A percentile compares a stretch with the other conserved stretches of the same genome.
Evolutionary conservation across 1,139 yeast genomes (phyloP).

Genomic region (Diutina neorugosa): DNA sequence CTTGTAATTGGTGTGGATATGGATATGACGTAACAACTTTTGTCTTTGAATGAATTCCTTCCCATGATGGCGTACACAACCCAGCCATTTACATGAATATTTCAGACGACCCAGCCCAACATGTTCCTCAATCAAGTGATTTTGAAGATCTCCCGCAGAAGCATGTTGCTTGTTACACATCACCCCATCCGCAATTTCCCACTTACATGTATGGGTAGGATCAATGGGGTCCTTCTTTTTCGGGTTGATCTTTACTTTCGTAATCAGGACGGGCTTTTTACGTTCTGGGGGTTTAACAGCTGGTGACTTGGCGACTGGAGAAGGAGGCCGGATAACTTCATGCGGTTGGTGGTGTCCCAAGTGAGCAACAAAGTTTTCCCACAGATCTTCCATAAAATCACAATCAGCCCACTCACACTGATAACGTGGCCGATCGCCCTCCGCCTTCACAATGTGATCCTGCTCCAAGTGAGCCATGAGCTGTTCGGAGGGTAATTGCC

Average conservation of each 20-base stretch:
- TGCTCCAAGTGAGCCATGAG: not conserved
- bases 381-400: slow-evolving; percentile 38
- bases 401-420: slow-evolving; percentile 73
- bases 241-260: slow-evolving; percentile 5
- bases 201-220: slow-evolving; percentile 27
- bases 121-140: slow-evolving; percentile 57
- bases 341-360: slow-evolving; percentile 39
- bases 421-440: slow-evolving; percentile 10
- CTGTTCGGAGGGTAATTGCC: not conserved
- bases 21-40: slow-evolving; percentile 74
- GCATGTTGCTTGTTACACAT: slow-evolving; percentile 40
- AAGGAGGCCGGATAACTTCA: not conserved
- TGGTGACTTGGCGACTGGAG: not conserved
- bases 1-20: slow-evolving; percentile 74
- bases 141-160: slow-evolving; percentile 49
- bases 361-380: slow-evolving; percentile 46
- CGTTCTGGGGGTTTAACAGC: not conserved
- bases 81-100: slow-evolving; percentile 69
- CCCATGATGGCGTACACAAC: slow-evolving; percentile 53
- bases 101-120: slow-evolving; percentile 61
- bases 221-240: slow-evolving; percentile 9
- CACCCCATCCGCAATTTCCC: slow-evolving; percentile 27
- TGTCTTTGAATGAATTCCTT: slow-evolving; percentile 71
- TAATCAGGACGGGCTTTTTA: slow-evolving; percentile 7
- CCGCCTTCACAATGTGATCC: not conserved